phyloP scores from a whole-genome alignment of 192 early-diverging fungal genomes.

The Endogone sp. region DNA sequence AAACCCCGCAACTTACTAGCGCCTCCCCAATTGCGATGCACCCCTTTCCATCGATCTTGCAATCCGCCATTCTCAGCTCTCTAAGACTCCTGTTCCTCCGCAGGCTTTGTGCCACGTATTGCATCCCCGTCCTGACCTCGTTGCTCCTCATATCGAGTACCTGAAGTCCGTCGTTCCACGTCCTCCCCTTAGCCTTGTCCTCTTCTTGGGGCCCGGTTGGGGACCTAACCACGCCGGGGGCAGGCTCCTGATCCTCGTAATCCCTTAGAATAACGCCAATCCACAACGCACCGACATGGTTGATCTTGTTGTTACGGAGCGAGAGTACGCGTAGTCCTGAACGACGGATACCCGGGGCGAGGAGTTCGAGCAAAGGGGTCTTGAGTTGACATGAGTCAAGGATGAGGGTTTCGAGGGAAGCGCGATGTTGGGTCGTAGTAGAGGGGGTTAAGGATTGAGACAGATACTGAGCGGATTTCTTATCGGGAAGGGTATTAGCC shows the following conservation, averaged over 20 bases:
- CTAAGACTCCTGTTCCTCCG: conserved; percentile 45
- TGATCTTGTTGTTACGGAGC: conserved; percentile 43
- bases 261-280: conserved; percentile 52
- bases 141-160: conserved; percentile 36
- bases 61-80: conserved; percentile 34
- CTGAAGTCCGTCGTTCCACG: conserved; percentile 32
- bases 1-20: conserved; percentile 31
- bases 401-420: conserved; percentile 7
- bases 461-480: conserved; percentile 62
- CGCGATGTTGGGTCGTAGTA: neutral
- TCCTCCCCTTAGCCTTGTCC: neutral
- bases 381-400: conserved; percentile 21
- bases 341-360: conserved; percentile 38
- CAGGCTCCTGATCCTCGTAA: conserved; percentile 51
- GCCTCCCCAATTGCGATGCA: conserved; percentile 42
- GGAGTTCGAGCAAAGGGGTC: conserved; percentile 5
- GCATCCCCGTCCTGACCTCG: conserved; percentile 45
- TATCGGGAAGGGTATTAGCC: conserved; percentile 65
- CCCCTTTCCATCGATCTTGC: conserved; percentile 46
- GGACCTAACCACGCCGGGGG: neutral
- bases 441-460: conserved; percentile 50
- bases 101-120: conserved; percentile 53
- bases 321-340: conserved; percentile 38
- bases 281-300: conserved; percentile 39
- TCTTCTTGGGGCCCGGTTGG: no score